Percentiles rank a stretch among this genome's conserved stretches.
phyloP scores from a whole-genome alignment of 305 asterid genomes.

The Fraxinus angustifolia region DNA sequence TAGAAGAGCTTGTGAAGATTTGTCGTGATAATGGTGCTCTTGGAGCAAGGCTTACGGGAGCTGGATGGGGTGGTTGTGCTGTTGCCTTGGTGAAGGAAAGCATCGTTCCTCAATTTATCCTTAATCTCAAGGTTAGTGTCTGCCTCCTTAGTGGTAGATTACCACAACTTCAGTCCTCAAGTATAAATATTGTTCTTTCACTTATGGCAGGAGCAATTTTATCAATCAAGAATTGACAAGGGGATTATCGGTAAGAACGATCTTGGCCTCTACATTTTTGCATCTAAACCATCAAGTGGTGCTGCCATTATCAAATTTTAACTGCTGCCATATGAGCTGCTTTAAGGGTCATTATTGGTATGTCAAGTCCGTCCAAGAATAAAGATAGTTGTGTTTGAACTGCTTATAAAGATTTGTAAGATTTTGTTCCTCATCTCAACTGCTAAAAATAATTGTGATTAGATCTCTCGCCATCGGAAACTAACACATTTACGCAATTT shows the following conservation, averaged over 20 bases:
- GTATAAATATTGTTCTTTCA: neutral
- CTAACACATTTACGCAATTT: too few species aligned
- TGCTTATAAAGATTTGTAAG: neutral
- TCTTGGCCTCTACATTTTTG: slow-evolving; percentile 67
- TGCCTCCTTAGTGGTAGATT: neutral
- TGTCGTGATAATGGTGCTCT: slow-evolving; percentile 77
- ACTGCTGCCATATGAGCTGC: neutral
- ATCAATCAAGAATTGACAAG: slow-evolving; percentile 69
- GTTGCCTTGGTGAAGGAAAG: slow-evolving; percentile 88
- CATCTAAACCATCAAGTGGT: slow-evolving; percentile 95
- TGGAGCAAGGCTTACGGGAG: slow-evolving; percentile 95
- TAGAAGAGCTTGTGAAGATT: slow-evolving; percentile 81
- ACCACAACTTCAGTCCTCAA: neutral
- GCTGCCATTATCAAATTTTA: slow-evolving; percentile 75
- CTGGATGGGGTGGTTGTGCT: slow-evolving; percentile 99
- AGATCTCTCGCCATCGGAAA: too few species aligned
- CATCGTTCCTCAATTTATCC: slow-evolving; percentile 75
- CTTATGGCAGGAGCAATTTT: slow-evolving; percentile 65
- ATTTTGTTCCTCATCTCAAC: neutral
- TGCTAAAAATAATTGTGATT: neutral
- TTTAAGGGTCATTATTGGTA: neutral
- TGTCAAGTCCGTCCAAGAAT: neutral
- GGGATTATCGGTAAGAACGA: slow-evolving; percentile 65
- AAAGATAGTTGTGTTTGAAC: neutral
- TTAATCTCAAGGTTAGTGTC: slow-evolving; percentile 66